A percentile compares a stretch with the other conserved stretches of the same genome.
These are phyloP conservation scores for Marasmius oreades DNA, from an alignment of 1,284 basidiomycete genomes.

Conservation along the genomic window DNA sequence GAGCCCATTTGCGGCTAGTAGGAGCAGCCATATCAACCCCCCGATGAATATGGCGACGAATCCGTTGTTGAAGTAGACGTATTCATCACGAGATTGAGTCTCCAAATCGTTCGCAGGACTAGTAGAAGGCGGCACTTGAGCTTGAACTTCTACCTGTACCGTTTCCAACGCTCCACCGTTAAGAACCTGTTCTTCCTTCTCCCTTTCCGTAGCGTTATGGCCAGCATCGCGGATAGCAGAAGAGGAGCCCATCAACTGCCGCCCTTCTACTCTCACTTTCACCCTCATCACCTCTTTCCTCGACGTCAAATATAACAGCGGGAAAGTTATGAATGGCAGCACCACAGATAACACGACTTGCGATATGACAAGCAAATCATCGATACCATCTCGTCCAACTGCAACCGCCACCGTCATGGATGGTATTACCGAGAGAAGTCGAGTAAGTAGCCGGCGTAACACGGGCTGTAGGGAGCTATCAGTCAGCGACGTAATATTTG, in stretches of 20 bases:
- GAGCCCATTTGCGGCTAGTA: neutral
- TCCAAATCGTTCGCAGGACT: neutral
- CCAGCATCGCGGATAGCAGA: too few relatives aligned
- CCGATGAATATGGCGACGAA: neutral
- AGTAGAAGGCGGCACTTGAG: neutral
- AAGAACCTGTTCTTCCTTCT: too few relatives aligned
- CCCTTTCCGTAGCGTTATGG: neutral
- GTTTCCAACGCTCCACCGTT: neutral
- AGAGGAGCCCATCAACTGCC: too few relatives aligned
- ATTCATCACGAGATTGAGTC: neutral
- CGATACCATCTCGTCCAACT: conserved; percentile 74
- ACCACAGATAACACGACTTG: conserved; percentile 89
- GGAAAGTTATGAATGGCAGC: conserved; percentile 84
- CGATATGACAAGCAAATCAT: conserved; percentile 79
- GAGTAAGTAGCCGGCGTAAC: conserved; percentile 55
- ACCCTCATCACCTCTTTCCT: conserved; percentile 69
- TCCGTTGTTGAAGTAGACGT: neutral
- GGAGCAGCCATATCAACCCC: neutral
- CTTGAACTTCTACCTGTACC: neutral
- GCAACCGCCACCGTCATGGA: conserved; percentile 77
- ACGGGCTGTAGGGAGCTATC: neutral
- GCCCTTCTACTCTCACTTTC: neutral
- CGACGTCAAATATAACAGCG: conserved; percentile 75
- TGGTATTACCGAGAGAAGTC: conserved; percentile 82
- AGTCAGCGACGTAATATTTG: too few relatives aligned